Evolutionary conservation across 371 early-diverging fungal species (phyloP), one percentile per base, ranked within the genome.

Genomic region (Mucor plumbeus): DNA sequence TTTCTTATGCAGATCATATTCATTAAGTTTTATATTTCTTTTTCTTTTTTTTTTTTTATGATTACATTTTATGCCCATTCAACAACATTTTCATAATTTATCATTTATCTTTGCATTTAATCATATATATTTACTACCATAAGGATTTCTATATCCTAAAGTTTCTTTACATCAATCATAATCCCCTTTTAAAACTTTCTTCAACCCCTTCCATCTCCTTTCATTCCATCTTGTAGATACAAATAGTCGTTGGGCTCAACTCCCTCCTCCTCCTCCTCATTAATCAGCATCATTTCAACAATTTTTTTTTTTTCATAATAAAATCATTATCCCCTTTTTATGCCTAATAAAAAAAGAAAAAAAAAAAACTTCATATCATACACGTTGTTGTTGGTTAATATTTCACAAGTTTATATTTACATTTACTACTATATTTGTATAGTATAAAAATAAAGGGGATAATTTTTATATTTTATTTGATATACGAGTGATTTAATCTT

Each of bases 401-500:
- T 53, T 31, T 53, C 3, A 53, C 53, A 31, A 31, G 50, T 7
- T 26, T 53, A 53, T 53, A 53, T 53, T 53, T 53, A 53, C 53
- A 53, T 53, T 53, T 53, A 26, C 53, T 53, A 31, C 53, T 26
- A 53, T 11, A 31, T 31, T 53, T 53, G 53, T 53, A 53, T 11
- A 53, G 0, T 7, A 4, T 7, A 38, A 38, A 36, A 11, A 11
- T 10, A 43, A 59, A 40, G 40, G 40, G 26, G 38, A 63, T 39
- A 26, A 26, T 19, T 31, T 35, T 34, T 47, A 35, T 34, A 43
- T 43, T 31, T 54, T 36, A 40, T 40, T 54, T 53, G 21, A 60
- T 39, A 60, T 43, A 60, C 39, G n/a, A 31, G 26, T 47, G 38
- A 50, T 69, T 75, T 83, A 83, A 39, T 83, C 83, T 74, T 79